These are phyloP conservation scores for Acer saccharum DNA, from an alignment of 345 rosid species.

Conservation along the genomic window DNA sequence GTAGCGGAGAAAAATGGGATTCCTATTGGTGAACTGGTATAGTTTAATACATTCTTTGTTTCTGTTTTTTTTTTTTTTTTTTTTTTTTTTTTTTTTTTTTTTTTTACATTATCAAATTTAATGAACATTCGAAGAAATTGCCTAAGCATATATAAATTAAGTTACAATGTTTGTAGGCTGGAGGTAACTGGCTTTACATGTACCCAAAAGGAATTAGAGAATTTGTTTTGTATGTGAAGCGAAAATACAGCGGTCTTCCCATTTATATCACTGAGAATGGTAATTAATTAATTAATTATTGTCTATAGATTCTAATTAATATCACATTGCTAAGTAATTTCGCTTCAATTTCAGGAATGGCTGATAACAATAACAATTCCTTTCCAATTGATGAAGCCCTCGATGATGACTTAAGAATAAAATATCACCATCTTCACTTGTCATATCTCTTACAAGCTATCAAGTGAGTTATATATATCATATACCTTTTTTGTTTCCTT, in stretches of 20 bases:
- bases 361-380: slow-evolving; percentile 36
- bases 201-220: slow-evolving; percentile 40
- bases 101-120: too few relatives aligned
- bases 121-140: too few relatives aligned
- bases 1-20: slow-evolving; percentile 40
- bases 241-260: slow-evolving; percentile 31
- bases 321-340: neutral
- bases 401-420: slow-evolving; percentile 41
- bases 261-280: slow-evolving; percentile 52
- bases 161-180: slow-evolving; percentile 28
- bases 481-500: too few relatives aligned
- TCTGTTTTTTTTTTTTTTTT: too few relatives aligned
- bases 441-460: slow-evolving; percentile 35
- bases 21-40: slow-evolving; percentile 41
- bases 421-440: slow-evolving; percentile 38
- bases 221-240: slow-evolving; percentile 23
- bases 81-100: neutral
- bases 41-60: neutral
- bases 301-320: neutral
- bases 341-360: slow-evolving; percentile 26
- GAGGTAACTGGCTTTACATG: slow-evolving; percentile 32
- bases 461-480: slow-evolving; percentile 29
- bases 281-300: neutral
- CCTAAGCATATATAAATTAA: too few relatives aligned
- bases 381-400: slow-evolving; percentile 32